These are phyloP conservation scores for Aspergillus intermedius DNA, from an alignment of 2,329 filamentous ascomycete genomes.

Conservation along the genomic window DNA sequence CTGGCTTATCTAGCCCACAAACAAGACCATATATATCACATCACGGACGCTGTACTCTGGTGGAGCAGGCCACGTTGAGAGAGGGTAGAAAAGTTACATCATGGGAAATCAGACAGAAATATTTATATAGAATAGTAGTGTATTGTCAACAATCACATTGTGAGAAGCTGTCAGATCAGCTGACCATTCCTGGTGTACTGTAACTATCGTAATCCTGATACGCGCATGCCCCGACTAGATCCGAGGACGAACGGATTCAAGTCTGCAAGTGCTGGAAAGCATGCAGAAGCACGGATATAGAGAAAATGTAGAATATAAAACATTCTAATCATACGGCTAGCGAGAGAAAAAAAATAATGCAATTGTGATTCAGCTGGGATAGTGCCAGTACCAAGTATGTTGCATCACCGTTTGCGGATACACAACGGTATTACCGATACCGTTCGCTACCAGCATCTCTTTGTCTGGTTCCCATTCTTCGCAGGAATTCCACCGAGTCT, in stretches of 20 bases:
- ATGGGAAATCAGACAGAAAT: too few species aligned
- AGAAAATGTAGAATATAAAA: not conserved
- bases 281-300: too few species aligned
- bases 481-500: not conserved
- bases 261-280: too few species aligned
- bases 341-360: not conserved
- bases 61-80: too few species aligned
- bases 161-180: too few species aligned
- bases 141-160: too few species aligned
- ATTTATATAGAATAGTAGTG: too few species aligned
- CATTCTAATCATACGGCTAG: not conserved
- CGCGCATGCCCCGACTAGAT: not conserved
- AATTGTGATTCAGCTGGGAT: not conserved
- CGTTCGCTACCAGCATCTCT: conserved; percentile 6
- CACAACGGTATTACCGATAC: conserved; percentile 8
- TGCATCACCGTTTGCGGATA: conserved; percentile 15
- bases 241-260: not conserved
- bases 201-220: not conserved
- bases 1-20: too few species aligned
- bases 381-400: not conserved
- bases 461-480: not conserved
- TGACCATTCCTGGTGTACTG: not conserved
- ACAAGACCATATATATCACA: too few species aligned
- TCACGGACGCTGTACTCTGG: too few species aligned
- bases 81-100: too few species aligned